phyloP scores from a whole-genome alignment of 2,329 filamentous ascomycete species.

The Aureobasidium sp. region DNA sequence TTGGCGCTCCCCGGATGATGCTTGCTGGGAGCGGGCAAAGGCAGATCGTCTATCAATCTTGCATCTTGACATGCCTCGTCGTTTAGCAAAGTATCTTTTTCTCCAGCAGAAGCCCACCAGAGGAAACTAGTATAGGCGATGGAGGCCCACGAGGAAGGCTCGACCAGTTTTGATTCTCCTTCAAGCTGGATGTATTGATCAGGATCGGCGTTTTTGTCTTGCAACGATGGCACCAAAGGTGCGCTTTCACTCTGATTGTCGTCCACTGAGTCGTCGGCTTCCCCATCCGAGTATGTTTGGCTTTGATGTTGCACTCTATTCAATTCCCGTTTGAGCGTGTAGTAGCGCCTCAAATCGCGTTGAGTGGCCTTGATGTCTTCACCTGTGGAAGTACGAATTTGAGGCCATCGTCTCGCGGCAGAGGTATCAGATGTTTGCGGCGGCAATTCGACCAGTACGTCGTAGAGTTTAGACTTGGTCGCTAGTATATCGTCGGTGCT shows the following conservation, averaged over 20 bases:
- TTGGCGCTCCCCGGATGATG: not conserved
- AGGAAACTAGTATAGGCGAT: slow-evolving; percentile 77
- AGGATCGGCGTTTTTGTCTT: slow-evolving; percentile 11
- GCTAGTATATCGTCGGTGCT: slow-evolving; percentile 90
- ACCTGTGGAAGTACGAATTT: slow-evolving; percentile 56
- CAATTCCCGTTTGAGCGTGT: slow-evolving; percentile 57
- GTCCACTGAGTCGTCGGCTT: slow-evolving; percentile 14
- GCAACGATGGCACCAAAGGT: not conserved
- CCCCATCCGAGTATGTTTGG: slow-evolving; percentile 22
- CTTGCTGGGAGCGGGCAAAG: slow-evolving; percentile 11
- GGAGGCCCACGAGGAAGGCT: slow-evolving; percentile 56
- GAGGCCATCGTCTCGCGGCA: slow-evolving; percentile 55
- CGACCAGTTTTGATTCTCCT: slow-evolving; percentile 34
- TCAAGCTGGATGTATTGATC: slow-evolving; percentile 16
- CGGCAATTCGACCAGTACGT: slow-evolving; percentile 79
- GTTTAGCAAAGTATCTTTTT: slow-evolving; percentile 50
- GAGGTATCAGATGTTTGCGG: slow-evolving; percentile 33
- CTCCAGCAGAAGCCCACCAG: slow-evolving; percentile 83
- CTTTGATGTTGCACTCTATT: slow-evolving; percentile 26
- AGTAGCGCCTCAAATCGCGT: slow-evolving; percentile 76
- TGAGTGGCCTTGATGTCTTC: slow-evolving; percentile 74
- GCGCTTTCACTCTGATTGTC: slow-evolving; percentile 15
- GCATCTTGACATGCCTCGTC: slow-evolving; percentile 46
- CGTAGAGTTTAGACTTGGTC: slow-evolving; percentile 80
- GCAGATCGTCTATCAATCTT: slow-evolving; percentile 34